Conservation (phyloP, 192 early-diverging fungal genomes). For the Linnemannia exigua region DNA sequence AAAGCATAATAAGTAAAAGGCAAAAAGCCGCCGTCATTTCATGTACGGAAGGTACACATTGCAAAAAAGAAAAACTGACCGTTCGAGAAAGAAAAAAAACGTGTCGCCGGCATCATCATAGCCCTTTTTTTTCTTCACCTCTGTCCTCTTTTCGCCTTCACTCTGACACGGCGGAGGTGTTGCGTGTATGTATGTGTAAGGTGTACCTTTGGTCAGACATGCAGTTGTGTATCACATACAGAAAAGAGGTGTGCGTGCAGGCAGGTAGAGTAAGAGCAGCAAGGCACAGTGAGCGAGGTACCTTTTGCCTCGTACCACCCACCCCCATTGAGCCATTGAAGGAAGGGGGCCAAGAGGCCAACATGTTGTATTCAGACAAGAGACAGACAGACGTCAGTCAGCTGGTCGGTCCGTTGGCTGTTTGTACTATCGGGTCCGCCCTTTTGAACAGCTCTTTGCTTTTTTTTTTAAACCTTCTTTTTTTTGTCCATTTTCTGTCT, state of each 20-base stretch:
- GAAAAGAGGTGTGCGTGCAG: background rate
- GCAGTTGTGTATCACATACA: background rate
- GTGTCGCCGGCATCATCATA: slow-evolving; percentile 5
- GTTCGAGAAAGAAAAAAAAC: background rate
- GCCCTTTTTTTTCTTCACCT: background rate
- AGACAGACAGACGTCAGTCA: slow-evolving; percentile 1
- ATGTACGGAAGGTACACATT: no score
- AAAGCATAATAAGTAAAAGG: no score
- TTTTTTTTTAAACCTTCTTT: background rate
- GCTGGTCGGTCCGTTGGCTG: background rate
- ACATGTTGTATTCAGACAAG: background rate
- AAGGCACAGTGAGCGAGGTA: background rate
- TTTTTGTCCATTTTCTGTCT: background rate
- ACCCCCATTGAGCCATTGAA: background rate
- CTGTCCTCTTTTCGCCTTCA: background rate
- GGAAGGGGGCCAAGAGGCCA: background rate
- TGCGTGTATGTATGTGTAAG: background rate
- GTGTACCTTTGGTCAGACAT: background rate
- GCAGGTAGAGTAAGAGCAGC: background rate
- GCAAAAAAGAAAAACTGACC: background rate
- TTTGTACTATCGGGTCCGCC: background rate
- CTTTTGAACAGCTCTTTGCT: background rate
- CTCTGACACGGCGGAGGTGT: background rate
- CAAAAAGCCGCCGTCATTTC: no score
- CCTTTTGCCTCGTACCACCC: background rate